These are phyloP conservation scores for Graphilbum sp. DNA, from an alignment of 2,329 filamentous ascomycete genomes.

Conservation along the genomic window DNA sequence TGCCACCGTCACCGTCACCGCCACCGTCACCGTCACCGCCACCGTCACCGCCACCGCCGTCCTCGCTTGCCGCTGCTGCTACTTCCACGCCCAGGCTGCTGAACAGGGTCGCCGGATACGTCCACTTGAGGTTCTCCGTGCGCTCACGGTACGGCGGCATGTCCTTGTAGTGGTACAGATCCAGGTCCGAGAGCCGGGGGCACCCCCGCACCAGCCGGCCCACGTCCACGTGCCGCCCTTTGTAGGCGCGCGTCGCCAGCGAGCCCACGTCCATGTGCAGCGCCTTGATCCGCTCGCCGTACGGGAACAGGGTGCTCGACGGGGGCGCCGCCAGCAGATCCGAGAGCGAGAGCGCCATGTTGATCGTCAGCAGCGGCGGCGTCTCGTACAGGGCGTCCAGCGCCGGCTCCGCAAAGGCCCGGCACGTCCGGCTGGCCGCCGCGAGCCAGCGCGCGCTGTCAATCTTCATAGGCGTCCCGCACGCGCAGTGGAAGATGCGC, in stretches of 20 bases:
- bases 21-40: conserved; percentile 13
- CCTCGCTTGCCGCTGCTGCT: neutral
- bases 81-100: conserved; percentile 32
- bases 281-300: conserved; percentile 52
- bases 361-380: conserved; percentile 40
- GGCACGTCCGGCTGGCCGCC: conserved; percentile 44
- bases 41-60: conserved; percentile 17
- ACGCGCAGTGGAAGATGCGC: conserved; percentile 53
- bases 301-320: conserved; percentile 38
- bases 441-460: conserved; percentile 44
- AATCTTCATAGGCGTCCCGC: conserved; percentile 37
- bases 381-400: conserved; percentile 55
- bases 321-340: conserved; percentile 38
- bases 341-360: conserved; percentile 27
- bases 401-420: conserved; percentile 53
- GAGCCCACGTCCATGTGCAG: conserved; percentile 52
- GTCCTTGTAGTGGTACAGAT: conserved; percentile 57
- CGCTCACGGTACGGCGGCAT: conserved; percentile 47
- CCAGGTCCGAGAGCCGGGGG: conserved; percentile 50
- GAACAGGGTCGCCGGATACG: conserved; percentile 51
- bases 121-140: conserved; percentile 45
- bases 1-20: too few species aligned
- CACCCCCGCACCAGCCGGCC: conserved; percentile 42
- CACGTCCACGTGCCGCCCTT: conserved; percentile 28
- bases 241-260: conserved; percentile 34